Conservation (phyloP, 495 filamentous ascomycete genomes). For the Aspergillus haitiensis region DNA sequence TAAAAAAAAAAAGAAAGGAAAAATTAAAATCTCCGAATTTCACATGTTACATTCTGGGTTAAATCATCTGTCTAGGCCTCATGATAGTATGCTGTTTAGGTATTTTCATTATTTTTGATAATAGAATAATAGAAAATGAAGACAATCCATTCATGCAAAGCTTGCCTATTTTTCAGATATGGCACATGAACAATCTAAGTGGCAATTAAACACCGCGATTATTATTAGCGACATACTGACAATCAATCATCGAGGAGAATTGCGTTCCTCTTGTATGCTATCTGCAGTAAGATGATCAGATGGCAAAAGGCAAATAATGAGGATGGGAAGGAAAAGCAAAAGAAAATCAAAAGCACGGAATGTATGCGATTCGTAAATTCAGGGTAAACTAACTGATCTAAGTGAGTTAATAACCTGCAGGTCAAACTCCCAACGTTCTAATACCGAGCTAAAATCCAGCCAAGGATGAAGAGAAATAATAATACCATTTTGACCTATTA, state of each 20-base stretch:
- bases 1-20: background rate
- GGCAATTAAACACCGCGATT: slow-evolving; percentile 5
- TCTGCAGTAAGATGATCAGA: background rate
- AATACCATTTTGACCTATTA: too few species aligned
- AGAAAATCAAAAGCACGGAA: background rate
- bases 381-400: background rate
- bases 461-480: slow-evolving; percentile 1
- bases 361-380: slow-evolving; percentile 14
- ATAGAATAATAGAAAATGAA: slow-evolving; percentile 1
- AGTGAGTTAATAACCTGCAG: background rate
- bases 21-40: slow-evolving; percentile 17
- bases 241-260: background rate
- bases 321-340: background rate
- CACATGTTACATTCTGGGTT: slow-evolving; percentile 15
- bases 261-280: background rate
- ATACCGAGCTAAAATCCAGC: slow-evolving; percentile 7
- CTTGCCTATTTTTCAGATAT: background rate
- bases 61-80: slow-evolving; percentile 26
- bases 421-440: background rate
- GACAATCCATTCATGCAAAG: background rate
- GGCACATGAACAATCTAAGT: slow-evolving; percentile 14
- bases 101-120: slow-evolving; percentile 3
- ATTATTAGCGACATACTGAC: background rate
- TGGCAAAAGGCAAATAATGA: slow-evolving; percentile 1
- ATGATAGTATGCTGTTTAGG: slow-evolving; percentile 14